Base-by-base conservation (phyloP, 352 stramenopile species). In the Globisporangium yorkense region DNA sequence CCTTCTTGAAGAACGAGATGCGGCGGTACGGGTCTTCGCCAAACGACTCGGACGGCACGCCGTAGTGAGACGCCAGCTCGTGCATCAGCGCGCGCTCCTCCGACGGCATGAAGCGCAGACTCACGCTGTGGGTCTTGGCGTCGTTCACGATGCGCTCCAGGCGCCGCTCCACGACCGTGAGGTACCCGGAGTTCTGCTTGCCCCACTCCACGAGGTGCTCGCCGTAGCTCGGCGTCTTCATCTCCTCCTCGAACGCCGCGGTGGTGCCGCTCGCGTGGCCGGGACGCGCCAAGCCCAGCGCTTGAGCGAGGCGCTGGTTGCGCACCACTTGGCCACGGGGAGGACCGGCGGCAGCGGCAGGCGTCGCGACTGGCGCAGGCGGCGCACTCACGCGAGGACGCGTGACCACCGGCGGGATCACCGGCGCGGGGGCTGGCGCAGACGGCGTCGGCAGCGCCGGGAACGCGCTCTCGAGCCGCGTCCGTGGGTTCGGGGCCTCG, bases 1-100 rank as follows among this genome's bases (percentile, higher is more conserved):
- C 75, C 15, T 69, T 68, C 66, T 93, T 93, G 59, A 87, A 93
- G 46, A 89, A 89, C 16, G 80, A 89, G 40, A 91, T 75, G 65
- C 80, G 75, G 27, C 83, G 83, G 55, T 65, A 68, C 7, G 75
- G 70, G 33, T 93, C 80, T 69, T 88, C 74, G 16, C 79, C 84
- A 65, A 89, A 88, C 16, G 84, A 91, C 70, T 91, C 74, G 13
- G 80, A 93, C 3, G 74, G 66, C 10, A 93, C 75, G 3, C 65
- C 62, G 44, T 93, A 93, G 35, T 82, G 75, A 2, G 61, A 67
- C 16, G 84, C 80, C 18, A 93, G 70, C 47, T 88, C 68, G 53
- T 93, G 84, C 75, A 93, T 91, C 39, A 87, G 57, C 5, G 68
- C 69, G 49, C 84, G 75, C 71, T 91, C 77, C 54, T 91, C 80